Evolutionary conservation across 75 land plant species (phyloP).

Genomic region (Gnetum montanum): DNA sequence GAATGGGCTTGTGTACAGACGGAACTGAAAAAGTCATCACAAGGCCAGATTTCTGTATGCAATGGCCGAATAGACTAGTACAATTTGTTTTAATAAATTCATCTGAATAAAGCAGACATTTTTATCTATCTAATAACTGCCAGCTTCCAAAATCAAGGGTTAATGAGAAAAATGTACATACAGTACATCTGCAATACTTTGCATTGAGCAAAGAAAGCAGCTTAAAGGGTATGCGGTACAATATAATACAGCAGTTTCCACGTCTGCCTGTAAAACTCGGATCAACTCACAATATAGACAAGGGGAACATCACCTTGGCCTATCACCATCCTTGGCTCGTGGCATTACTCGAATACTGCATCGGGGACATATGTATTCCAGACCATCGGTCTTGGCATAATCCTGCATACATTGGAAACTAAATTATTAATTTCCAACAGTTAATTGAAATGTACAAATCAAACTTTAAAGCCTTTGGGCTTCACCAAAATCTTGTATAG

Average conservation of each 20-base stretch:
- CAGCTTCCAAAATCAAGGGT: constrained; percentile 7
- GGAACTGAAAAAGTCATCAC: neutral
- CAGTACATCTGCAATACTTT: constrained; percentile 7
- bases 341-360: constrained; percentile 40
- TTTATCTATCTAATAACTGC: constrained; percentile 7
- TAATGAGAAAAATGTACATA: constrained; percentile 8
- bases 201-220: constrained; percentile 1
- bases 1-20: neutral
- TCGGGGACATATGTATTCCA: constrained; percentile 91
- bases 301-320: constrained; percentile 3
- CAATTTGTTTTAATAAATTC: neutral
- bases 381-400: constrained; percentile 96
- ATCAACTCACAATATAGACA: neutral
- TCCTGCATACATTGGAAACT: constrained; percentile 52
- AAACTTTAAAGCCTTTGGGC: no score
- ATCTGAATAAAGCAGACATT: constrained; percentile 6
- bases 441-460: no score
- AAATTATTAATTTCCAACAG: no score
- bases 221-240: neutral
- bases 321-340: constrained; percentile 8
- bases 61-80: neutral
- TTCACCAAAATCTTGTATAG: no score
- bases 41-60: neutral
- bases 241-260: neutral
- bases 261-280: neutral